Percentiles rank a stretch among this genome's conserved stretches.
phyloP scores from a whole-genome alignment of 768 basidiomycete genomes.

The Phanerochaete sordida region DNA sequence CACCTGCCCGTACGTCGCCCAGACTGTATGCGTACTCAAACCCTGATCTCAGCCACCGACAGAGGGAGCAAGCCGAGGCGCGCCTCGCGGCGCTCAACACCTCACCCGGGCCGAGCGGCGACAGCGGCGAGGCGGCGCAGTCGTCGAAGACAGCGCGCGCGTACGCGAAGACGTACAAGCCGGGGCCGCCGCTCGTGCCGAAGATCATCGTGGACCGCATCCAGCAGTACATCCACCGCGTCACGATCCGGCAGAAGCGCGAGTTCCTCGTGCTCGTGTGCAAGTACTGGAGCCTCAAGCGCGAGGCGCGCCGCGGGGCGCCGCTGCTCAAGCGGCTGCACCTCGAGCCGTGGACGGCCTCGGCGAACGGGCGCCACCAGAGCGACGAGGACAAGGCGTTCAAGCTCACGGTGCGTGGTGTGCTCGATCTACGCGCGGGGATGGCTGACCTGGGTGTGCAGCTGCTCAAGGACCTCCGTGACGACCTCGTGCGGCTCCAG shows the following conservation, averaged over 20 bases:
- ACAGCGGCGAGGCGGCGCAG: constrained; percentile 27
- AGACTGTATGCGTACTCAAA: too few species aligned
- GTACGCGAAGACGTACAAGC: constrained; percentile 88
- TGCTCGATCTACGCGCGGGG: neutral
- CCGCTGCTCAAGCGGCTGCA: constrained; percentile 91
- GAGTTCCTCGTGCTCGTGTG: constrained; percentile 78
- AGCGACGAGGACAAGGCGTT: constrained; percentile 79
- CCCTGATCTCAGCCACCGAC: neutral
- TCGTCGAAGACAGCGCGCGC: constrained; percentile 82
- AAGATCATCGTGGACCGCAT: constrained; percentile 79
- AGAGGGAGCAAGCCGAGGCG: constrained; percentile 70
- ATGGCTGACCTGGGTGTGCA: constrained; percentile 32
- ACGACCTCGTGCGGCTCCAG: constrained; percentile 74
- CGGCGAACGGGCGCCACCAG: constrained; percentile 54
- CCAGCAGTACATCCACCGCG: constrained; percentile 63
- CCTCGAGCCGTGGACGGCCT: constrained; percentile 96
- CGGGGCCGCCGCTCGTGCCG: constrained; percentile 91
- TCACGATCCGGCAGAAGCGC: constrained; percentile 68
- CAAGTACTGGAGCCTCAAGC: constrained; percentile 96
- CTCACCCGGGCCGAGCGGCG: too few species aligned
- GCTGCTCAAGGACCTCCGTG: constrained; percentile 59
- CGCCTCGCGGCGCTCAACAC: constrained; percentile 53
- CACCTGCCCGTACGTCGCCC: constrained; percentile 74
- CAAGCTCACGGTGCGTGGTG: constrained; percentile 65
- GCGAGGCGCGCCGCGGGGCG: constrained; percentile 90